phyloP scores from a whole-genome alignment of 2,329 filamentous ascomycete species.

The Metarhizium brunneum region DNA sequence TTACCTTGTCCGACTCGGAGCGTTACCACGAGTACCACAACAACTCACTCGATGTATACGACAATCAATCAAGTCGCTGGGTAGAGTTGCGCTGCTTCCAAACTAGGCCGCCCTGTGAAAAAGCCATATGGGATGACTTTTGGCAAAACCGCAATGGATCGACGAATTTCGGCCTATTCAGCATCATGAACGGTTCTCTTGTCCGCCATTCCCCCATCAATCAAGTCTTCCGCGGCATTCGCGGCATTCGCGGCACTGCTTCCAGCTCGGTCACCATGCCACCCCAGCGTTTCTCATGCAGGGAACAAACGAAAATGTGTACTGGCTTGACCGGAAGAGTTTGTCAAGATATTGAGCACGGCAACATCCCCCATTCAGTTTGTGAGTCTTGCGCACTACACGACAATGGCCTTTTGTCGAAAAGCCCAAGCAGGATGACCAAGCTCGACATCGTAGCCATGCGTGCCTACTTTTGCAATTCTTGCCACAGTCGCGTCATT shows the following conservation, averaged over 20 bases:
- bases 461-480: conserved; percentile 26
- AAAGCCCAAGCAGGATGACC: background rate
- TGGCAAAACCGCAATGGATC: background rate
- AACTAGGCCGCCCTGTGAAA: background rate
- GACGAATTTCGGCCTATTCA: background rate
- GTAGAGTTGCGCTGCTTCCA: background rate
- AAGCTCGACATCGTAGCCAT: conserved; percentile 19
- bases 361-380: background rate
- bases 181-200: background rate
- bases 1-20: background rate
- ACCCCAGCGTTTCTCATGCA: background rate
- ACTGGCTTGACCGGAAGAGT: background rate
- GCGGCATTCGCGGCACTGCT: background rate
- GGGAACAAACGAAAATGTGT: background rate
- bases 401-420: conserved; percentile 12
- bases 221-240: background rate
- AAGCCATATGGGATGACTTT: background rate
- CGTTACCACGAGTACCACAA: background rate
- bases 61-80: background rate
- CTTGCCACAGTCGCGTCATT: conserved; percentile 12
- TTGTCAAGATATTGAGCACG: background rate
- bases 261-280: background rate
- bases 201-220: background rate
- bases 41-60: no score
- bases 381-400: conserved; percentile 16